Percentiles rank a stretch among this genome's conserved stretches.
Evolutionary conservation across 2,329 filamentous ascomycete genomes (phyloP).

Genomic region (Pseudogymnoascus sp.): DNA sequence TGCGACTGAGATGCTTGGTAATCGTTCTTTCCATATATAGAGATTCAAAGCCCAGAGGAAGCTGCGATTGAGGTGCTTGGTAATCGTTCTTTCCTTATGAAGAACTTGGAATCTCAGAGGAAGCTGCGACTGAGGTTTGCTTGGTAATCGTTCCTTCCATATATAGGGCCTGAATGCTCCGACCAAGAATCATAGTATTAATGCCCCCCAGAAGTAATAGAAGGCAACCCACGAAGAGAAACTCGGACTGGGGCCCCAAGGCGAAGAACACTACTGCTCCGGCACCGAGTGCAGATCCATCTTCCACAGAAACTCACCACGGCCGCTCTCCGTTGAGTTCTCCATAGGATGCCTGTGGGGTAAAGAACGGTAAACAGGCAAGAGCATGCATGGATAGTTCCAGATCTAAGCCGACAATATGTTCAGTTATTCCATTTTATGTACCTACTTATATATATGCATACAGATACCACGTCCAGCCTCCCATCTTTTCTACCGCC

Average conservation of each 20-base stretch:
- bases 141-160: too few species aligned
- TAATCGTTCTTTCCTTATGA: not conserved
- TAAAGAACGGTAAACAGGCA: not conserved
- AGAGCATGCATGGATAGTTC: not conserved
- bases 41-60: not conserved
- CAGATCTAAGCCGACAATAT: not conserved
- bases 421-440: not conserved
- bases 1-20: not conserved
- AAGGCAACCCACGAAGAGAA: too few species aligned
- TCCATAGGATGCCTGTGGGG: not conserved
- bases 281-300: not conserved
- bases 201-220: too few species aligned
- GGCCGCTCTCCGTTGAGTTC: too few species aligned
- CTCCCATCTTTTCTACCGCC: constrained; percentile 3
- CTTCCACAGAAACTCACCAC: not conserved
- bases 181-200: too few species aligned
- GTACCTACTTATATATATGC: not conserved
- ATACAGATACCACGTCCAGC: not conserved
- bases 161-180: too few species aligned
- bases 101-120: too few species aligned
- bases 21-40: not conserved
- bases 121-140: too few species aligned
- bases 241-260: too few species aligned
- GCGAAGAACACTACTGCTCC: not conserved
- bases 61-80: not conserved